These are phyloP conservation scores for Thuidium tamariscinum DNA, from an alignment of 225 moss, liverwort and hornwort species.

Conservation along the genomic window DNA sequence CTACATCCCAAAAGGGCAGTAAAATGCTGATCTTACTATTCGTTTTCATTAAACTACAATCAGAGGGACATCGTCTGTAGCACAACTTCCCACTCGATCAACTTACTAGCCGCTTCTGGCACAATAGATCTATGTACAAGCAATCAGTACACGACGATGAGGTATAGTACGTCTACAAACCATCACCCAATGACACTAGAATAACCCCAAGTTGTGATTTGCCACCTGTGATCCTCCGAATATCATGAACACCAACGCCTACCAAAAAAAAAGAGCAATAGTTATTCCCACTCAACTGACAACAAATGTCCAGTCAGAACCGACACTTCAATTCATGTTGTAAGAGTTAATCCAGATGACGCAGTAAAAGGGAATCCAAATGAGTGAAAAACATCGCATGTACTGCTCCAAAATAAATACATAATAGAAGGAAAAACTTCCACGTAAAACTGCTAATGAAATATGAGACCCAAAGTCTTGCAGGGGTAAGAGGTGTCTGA, in stretches of 20 bases:
- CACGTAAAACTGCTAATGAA: not conserved
- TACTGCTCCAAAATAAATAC: not conserved
- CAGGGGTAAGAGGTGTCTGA: not conserved
- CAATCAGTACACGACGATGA: not conserved
- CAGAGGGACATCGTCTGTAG: not conserved
- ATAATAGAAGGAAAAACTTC: not conserved
- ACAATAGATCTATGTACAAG: conserved; percentile 21
- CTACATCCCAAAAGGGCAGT: not conserved
- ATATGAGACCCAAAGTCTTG: not conserved
- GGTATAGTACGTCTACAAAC: not conserved
- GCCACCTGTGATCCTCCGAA: conserved; percentile 51
- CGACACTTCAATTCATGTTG: not conserved
- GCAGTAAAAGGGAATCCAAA: not conserved
- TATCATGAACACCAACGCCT: conserved; percentile 41
- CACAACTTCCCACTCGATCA: not conserved
- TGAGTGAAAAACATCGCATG: not conserved
- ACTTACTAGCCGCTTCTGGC: not conserved
- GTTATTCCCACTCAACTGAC: not conserved
- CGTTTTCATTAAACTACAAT: not conserved
- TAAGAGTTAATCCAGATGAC: not conserved
- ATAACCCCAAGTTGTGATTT: conserved; percentile 16
- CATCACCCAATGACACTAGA: not conserved
- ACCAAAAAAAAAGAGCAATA: not conserved
- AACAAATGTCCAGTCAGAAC: not conserved
- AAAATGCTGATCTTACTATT: not conserved